phyloP scores from a whole-genome alignment of 2,329 filamentous ascomycete genomes.

The Dendryphion nanum region DNA sequence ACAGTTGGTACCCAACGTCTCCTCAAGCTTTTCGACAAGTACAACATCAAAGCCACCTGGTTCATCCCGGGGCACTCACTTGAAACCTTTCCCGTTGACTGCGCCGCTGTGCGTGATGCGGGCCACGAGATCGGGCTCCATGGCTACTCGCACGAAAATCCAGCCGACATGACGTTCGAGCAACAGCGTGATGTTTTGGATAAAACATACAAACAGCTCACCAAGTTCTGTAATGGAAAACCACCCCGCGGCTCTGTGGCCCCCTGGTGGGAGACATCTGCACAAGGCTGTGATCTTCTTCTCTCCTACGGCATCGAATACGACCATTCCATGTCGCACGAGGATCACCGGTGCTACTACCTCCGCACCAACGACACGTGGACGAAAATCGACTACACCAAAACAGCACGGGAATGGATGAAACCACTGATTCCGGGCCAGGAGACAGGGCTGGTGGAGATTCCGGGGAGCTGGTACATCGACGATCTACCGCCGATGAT shows the following conservation, averaged over 20 bases:
- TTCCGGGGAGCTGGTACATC: slow-evolving; percentile 65
- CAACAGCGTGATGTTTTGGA: slow-evolving; percentile 73
- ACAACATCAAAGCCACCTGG: slow-evolving; percentile 50
- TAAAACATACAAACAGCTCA: slow-evolving; percentile 71
- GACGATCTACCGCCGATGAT: slow-evolving; percentile 63
- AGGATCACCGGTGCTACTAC: slow-evolving; percentile 65
- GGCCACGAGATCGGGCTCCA: slow-evolving; percentile 67
- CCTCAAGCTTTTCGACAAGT: slow-evolving; percentile 69
- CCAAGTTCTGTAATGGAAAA: slow-evolving; percentile 66
- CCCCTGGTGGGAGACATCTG: slow-evolving; percentile 72
- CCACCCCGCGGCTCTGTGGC: slow-evolving; percentile 71
- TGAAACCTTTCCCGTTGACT: slow-evolving; percentile 66
- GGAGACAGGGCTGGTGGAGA: slow-evolving; percentile 64
- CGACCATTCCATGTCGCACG: slow-evolving; percentile 64
- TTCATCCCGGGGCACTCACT: slow-evolving; percentile 62
- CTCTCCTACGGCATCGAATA: slow-evolving; percentile 68
- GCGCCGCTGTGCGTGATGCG: slow-evolving; percentile 55
- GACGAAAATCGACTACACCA: slow-evolving; percentile 66
- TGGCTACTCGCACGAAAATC: slow-evolving; percentile 70
- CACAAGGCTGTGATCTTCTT: slow-evolving; percentile 64
- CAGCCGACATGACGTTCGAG: slow-evolving; percentile 66
- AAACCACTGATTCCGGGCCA: slow-evolving; percentile 60
- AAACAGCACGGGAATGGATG: slow-evolving; percentile 65
- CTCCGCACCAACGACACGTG: slow-evolving; percentile 63
- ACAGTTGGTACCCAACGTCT: slow-evolving; percentile 66